Base-by-base conservation (phyloP, 495 filamentous ascomycete genomes). In the Oidiodendron maius region DNA sequence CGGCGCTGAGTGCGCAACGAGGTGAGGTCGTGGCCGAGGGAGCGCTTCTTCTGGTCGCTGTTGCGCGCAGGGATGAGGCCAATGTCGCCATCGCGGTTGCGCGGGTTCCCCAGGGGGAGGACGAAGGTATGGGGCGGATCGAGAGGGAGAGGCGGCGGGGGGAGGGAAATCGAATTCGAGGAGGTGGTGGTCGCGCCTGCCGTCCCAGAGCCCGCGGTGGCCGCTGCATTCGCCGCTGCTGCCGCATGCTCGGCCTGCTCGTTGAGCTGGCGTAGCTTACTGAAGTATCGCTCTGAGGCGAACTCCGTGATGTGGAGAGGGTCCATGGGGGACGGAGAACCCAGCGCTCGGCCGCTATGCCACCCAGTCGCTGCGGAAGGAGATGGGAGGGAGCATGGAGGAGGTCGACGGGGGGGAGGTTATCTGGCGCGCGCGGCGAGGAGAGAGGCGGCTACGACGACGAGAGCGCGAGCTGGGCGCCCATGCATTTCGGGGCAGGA, bases 241-340 rank as follows among this genome's bases (percentile, higher is more conserved):
- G 44, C 23, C 20, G 42, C 42, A 50, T 40, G 35, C 34, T 60
- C 57, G 21, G 50, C 35, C 37, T 48, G 48, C 35, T 49, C 41
- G 48, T 53, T 52, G 10, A 61, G 30, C 34, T 50, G 50, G 38
- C 40, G 55, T 50, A 78, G 58, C 58, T 80, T 80, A 15, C 69
- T 64, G 43, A 76, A 67, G 50, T 72, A 80, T 52, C 71, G 72
- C 58, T 69, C 65, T 39, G 76, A 80, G 42, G 74, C 76, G 66
- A 80, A 80, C 52, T 80, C 76, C 38, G 73, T 76, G 36, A 75
- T 63, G 44, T 79, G 76, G 46, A 69, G 60, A 57, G 67, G 74
- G 48, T 79, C 76, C 74, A 77, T 75, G 57, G 34, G 61, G 44
- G 30, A 32, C 72, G 58, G 35, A n/a, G n/a, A n/a, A n/a, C n/a